Conservation (phyloP, 176 grass and related monocot species). For the Dendrocalamus sinicus region DNA sequence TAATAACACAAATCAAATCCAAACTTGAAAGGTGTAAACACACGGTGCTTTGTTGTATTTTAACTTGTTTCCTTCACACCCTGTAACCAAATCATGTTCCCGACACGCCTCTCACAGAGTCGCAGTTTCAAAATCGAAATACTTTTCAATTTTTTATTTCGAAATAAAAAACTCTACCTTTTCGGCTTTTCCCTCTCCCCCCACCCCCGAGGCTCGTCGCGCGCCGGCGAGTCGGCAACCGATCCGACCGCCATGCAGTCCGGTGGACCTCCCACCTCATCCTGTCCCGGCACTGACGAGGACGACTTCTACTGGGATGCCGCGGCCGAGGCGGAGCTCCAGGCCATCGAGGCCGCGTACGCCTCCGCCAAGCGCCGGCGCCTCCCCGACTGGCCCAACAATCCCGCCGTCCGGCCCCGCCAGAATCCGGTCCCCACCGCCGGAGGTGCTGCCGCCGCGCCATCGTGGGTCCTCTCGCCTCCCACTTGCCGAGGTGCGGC, state of each 20-base stretch:
- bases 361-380: constrained; percentile 61
- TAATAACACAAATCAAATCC: too few relatives aligned
- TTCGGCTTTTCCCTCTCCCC: background rate
- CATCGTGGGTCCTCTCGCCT: constrained; percentile 38
- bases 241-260: constrained; percentile 30
- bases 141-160: too few relatives aligned
- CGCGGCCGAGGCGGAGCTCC: constrained; percentile 76
- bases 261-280: background rate
- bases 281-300: background rate
- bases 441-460: background rate
- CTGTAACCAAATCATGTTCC: background rate
- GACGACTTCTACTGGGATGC: constrained; percentile 83
- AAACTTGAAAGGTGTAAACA: too few relatives aligned
- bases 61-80: too few relatives aligned
- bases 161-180: background rate
- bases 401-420: background rate
- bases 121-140: background rate
- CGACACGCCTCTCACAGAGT: background rate
- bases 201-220: background rate
- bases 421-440: background rate
- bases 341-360: constrained; percentile 77
- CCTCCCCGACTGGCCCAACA: constrained; percentile 60
- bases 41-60: too few relatives aligned
- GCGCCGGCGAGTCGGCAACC: constrained; percentile 8
- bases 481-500: constrained; percentile 49